These are phyloP conservation scores for Cafeteria roenbergensis DNA, from an alignment of 108 stramenopile genomes.

Conservation along the genomic window DNA sequence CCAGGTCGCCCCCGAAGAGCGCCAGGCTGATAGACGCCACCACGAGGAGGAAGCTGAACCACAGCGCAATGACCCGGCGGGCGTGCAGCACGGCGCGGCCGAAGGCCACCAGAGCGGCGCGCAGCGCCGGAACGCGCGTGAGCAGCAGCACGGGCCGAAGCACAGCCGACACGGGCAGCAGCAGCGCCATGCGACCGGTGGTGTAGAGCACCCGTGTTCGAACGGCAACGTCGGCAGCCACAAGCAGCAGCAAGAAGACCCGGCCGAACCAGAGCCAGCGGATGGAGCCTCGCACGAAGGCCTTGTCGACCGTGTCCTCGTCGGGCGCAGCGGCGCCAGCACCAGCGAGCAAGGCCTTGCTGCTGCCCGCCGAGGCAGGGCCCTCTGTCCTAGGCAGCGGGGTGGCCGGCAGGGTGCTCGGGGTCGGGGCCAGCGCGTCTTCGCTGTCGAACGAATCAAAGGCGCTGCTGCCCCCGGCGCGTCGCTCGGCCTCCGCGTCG, in stretches of 20 bases:
- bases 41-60: not conserved
- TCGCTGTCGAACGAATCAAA: too few species aligned
- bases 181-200: not conserved
- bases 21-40: not conserved
- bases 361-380: too few species aligned
- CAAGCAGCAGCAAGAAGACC: not conserved
- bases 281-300: too few species aligned
- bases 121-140: not conserved
- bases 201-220: not conserved
- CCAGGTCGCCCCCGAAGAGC: too few species aligned
- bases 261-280: not conserved
- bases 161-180: conserved; percentile 1
- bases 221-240: not conserved
- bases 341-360: too few species aligned
- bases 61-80: not conserved
- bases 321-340: too few species aligned
- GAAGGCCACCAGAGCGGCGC: not conserved
- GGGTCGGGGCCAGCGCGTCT: too few species aligned
- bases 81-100: not conserved
- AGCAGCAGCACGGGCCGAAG: not conserved
- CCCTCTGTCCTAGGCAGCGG: too few species aligned
- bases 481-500: too few species aligned
- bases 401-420: too few species aligned
- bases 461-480: too few species aligned
- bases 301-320: too few species aligned